These are phyloP conservation scores for Colletotrichum viniferum DNA, from an alignment of 2,329 filamentous ascomycete species.

Conservation along the genomic window DNA sequence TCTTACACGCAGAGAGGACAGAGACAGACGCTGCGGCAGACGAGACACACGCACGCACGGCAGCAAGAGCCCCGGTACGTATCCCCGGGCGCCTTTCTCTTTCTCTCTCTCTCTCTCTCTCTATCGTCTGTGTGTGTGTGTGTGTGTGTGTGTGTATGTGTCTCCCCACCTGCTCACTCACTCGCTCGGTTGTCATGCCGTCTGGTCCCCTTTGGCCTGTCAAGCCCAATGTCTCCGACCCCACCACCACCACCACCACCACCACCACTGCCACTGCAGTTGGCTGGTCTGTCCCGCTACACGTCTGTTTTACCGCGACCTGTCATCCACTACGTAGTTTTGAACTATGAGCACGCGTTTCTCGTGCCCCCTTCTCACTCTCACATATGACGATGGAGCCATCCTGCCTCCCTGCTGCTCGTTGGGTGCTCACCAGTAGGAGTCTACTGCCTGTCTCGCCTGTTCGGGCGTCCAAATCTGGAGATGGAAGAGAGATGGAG, in stretches of 20 bases:
- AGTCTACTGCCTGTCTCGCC: slow-evolving; percentile 11
- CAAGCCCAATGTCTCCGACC: background rate
- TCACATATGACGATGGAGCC: background rate
- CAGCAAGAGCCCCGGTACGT: background rate
- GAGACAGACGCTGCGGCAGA: background rate
- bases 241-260: slow-evolving; percentile 16
- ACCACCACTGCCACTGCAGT: slow-evolving; percentile 1
- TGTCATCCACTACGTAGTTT: background rate
- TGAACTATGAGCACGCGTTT: background rate
- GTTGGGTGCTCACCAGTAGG: slow-evolving; percentile 1
- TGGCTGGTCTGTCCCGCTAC: background rate
- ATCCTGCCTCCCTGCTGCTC: slow-evolving; percentile 17
- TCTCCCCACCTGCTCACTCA: background rate
- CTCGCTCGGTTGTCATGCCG: background rate
- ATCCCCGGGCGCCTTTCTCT: background rate
- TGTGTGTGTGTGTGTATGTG: background rate
- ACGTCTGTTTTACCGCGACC: background rate
- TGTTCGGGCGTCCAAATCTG: slow-evolving; percentile 5
- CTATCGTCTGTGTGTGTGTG: background rate
- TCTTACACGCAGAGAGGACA: background rate
- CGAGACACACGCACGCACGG: background rate
- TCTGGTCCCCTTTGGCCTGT: background rate
- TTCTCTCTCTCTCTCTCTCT: background rate
- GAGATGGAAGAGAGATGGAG: background rate
- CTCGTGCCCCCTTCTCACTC: background rate